A percentile compares a stretch with the other conserved stretches of the same genome.
These are phyloP conservation scores for Agrocybe pediades DNA, from an alignment of 768 basidiomycete genomes.

Conservation along the genomic window DNA sequence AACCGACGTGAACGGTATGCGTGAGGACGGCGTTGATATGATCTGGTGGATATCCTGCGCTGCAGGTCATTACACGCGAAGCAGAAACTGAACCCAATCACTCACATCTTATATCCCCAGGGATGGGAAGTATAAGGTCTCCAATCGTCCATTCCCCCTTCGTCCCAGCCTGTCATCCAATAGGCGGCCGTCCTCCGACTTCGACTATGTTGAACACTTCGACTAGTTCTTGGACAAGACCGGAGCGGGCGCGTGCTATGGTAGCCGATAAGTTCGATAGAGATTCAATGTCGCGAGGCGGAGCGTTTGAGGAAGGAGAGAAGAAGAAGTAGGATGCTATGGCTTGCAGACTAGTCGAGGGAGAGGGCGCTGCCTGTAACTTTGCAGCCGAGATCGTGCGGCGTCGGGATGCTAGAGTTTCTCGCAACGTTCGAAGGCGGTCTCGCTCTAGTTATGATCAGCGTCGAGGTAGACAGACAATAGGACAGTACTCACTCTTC, in stretches of 20 bases:
- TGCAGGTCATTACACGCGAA: neutral
- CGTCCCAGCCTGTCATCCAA: slow-evolving; percentile 73
- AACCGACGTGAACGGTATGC: slow-evolving; percentile 80
- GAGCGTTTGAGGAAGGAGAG: slow-evolving; percentile 14
- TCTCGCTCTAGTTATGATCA: slow-evolving; percentile 58
- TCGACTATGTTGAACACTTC: slow-evolving; percentile 86
- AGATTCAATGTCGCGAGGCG: slow-evolving; percentile 46
- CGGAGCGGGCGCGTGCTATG: slow-evolving; percentile 67
- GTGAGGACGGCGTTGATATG: slow-evolving; percentile 90
- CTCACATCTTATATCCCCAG: slow-evolving; percentile 79
- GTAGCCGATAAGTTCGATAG: slow-evolving; percentile 51
- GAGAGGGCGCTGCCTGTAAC: slow-evolving; percentile 29
- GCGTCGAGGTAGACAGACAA: neutral
- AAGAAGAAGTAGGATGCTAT: neutral
- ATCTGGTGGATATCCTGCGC: slow-evolving; percentile 77
- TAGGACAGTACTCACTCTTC: slow-evolving; percentile 46
- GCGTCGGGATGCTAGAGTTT: slow-evolving; percentile 63
- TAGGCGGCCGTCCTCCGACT: slow-evolving; percentile 74
- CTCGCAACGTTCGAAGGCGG: slow-evolving; percentile 58
- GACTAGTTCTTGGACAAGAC: slow-evolving; percentile 79
- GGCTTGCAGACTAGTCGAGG: slow-evolving; percentile 18
- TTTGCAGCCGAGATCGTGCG: slow-evolving; percentile 65
- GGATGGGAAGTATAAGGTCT: slow-evolving; percentile 77
- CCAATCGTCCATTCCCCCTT: slow-evolving; percentile 88
- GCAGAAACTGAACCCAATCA: slow-evolving; percentile 16